Evolutionary conservation across 176 grass and related monocot species (phyloP), one percentile per base, ranked within the genome.

Genomic region (bread wheat (Triticum aestivum)): DNA sequence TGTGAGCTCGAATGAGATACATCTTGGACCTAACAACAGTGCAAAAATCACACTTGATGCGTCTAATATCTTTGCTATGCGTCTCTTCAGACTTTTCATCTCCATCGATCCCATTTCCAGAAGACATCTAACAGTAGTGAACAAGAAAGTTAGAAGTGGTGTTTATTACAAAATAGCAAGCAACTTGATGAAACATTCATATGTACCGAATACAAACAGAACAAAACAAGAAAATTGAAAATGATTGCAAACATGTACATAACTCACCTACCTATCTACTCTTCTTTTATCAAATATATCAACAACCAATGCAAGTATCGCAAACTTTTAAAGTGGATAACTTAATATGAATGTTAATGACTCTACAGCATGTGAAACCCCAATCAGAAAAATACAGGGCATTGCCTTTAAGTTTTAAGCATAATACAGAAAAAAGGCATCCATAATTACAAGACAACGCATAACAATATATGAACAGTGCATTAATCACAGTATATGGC

Each of bases 1-100:
- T 91, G 86, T 92, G 93, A 65, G 88, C 82, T 82, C 68, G 72
- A 5, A 95, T 92, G 14, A 95, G 84, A 66, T 35, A 90, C 59
- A 83, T 89, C 81, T 95, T 95, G 4, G 88, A 92, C 77, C 88
- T 84, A 47, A 90, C 71, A 76, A 95, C 80, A 3, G 44, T 75
- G 61, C 90, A 95, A 80, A 89, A 91, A 30, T 89, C 88, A 89
- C 93, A 95, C 49, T 85, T 82, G 79, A 92, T 91, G 63, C 81
- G 86, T 32, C 90, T 92, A 63, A 92, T 83, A 80, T 95, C 76
- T 61, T 69, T 90, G 75, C 6, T 56, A 64, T 27, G 29, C 12
- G 42, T 77, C 5, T 72, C 82, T 41, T 73, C 29, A 76, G 66
- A 30, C 13, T 38, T 61, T 20, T n/a, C 45, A 30, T 68, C 83